Evolutionary conservation across 257 asterid genomes (phyloP).

Genomic region (Gentiana dahurica): DNA sequence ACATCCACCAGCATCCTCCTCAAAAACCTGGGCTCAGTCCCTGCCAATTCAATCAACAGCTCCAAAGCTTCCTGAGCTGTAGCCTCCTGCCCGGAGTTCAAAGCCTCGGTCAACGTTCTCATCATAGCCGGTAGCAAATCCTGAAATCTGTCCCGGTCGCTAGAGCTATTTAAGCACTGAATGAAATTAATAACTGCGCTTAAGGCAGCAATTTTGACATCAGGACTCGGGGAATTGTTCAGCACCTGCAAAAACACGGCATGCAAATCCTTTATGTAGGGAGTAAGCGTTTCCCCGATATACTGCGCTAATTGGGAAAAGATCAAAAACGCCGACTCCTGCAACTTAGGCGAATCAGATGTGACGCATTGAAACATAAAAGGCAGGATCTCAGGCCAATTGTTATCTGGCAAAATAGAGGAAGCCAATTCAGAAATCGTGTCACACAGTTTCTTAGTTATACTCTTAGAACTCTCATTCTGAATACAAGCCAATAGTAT

Average conservation of each 20-base stretch:
- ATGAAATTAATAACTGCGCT: constrained; percentile 88
- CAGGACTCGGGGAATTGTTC: constrained; percentile 42
- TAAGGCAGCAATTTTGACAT: constrained; percentile 87
- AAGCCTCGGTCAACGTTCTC: constrained; percentile 91
- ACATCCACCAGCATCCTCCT: constrained; percentile 90
- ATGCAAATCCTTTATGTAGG: constrained; percentile 71
- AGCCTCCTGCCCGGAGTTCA: constrained; percentile 78
- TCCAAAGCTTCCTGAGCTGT: constrained; percentile 97
- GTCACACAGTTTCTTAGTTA: constrained; percentile 68
- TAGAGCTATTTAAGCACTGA: constrained; percentile 64
- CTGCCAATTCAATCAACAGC: constrained; percentile 85
- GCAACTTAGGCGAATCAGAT: constrained; percentile 47
- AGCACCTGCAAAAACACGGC: constrained; percentile 56
- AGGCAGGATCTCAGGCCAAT: constrained; percentile 86
- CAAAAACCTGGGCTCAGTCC: constrained; percentile 84
- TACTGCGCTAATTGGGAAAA: constrained; percentile 79
- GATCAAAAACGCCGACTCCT: constrained; percentile 73
- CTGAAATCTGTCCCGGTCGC: constrained; percentile 88
- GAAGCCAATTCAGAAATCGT: constrained; percentile 90
- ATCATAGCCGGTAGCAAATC: constrained; percentile 90
- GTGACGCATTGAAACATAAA: constrained; percentile 92
- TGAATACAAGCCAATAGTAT: constrained; percentile 50
- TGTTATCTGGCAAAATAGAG: constrained; percentile 63
- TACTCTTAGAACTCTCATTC: constrained; percentile 54
- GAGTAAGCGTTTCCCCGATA: constrained; percentile 62